Percentiles rank a stretch among this genome's conserved stretches.
Conservation (phyloP, 2,329 filamentous ascomycete genomes). For the Phyllosticta ampelicida region DNA sequence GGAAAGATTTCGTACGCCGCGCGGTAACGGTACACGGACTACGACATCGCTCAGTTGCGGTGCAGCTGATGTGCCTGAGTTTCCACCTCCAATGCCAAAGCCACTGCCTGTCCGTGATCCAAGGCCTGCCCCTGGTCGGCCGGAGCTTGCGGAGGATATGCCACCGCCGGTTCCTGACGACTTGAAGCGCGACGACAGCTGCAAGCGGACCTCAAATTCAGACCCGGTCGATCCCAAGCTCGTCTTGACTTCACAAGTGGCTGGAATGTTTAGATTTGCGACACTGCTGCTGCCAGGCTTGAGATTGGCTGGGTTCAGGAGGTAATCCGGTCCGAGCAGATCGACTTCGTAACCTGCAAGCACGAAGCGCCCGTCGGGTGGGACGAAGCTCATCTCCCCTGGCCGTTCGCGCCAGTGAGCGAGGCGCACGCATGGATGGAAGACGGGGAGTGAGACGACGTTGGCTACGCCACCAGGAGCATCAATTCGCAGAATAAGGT, state of each 20-base stretch:
- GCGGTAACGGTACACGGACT: constrained; percentile 68
- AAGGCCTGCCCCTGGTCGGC: constrained; percentile 13
- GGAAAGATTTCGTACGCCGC: constrained; percentile 67
- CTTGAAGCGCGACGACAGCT: constrained; percentile 47
- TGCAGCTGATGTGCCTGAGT: constrained; percentile 21
- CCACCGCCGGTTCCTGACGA: constrained; percentile 14
- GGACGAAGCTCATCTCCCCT: constrained; percentile 89
- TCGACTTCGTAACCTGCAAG: constrained; percentile 92
- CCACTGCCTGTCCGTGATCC: constrained; percentile 22
- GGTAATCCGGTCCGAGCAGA: constrained; percentile 58
- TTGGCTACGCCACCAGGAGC: constrained; percentile 60
- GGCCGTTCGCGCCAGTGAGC: constrained; percentile 82
- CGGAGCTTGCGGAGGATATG: constrained; percentile 11
- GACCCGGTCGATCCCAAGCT: constrained; percentile 62
- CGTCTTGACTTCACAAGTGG: constrained; percentile 71
- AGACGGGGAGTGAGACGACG: constrained; percentile 79
- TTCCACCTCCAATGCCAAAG: constrained; percentile 15
- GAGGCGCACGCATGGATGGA: constrained; percentile 88
- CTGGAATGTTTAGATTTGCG: constrained; percentile 67
- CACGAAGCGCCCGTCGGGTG: constrained; percentile 88
- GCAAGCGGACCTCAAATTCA: constrained; percentile 81
- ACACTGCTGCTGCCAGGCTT: constrained; percentile 17
- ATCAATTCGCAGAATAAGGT: constrained; percentile 71
- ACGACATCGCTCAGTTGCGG: constrained; percentile 60
- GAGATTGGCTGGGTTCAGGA: constrained; percentile 19